A percentile compares a stretch with the other conserved stretches of the same genome.
These are phyloP conservation scores for Plantago lanceolata DNA, from an alignment of 305 asterid genomes.

Conservation along the genomic window DNA sequence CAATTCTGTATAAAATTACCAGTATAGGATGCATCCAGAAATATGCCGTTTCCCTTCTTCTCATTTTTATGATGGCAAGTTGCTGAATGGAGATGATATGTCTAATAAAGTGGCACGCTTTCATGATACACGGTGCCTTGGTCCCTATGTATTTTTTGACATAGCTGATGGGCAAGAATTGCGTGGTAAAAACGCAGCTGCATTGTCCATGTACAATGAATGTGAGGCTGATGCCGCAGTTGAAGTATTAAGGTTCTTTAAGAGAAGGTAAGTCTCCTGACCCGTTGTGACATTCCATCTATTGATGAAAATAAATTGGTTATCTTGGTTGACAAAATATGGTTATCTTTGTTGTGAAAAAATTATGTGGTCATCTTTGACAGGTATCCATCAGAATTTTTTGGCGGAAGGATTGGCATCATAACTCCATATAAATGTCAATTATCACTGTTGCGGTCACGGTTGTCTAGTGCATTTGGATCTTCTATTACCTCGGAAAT, in stretches of 20 bases:
- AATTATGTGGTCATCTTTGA: conserved; percentile 15
- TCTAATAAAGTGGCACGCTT: conserved; percentile 62
- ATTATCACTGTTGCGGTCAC: conserved; percentile 71
- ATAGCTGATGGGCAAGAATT: conserved; percentile 83
- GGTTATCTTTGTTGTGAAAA: not conserved
- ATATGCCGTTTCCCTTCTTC: conserved; percentile 86
- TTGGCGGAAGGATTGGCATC: conserved; percentile 78
- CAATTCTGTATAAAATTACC: conserved; percentile 34
- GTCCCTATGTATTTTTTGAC: conserved; percentile 91
- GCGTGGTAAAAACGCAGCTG: conserved; percentile 71
- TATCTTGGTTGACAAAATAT: not conserved
- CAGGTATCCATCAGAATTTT: conserved; percentile 80
- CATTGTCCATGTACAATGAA: conserved; percentile 73
- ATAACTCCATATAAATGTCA: conserved; percentile 91
- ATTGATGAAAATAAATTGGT: not conserved
- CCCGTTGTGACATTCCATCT: conserved; percentile 10
- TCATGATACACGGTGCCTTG: conserved; percentile 77
- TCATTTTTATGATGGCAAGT: conserved; percentile 93
- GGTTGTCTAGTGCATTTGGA: conserved; percentile 84
- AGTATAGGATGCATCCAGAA: conserved; percentile 99
- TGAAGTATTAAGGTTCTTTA: conserved; percentile 65
- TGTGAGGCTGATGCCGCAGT: conserved; percentile 97
- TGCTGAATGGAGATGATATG: conserved; percentile 68
- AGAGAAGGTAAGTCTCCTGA: conserved; percentile 53
- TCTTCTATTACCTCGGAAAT: conserved; percentile 66